Percentiles rank a stretch among this genome's conserved stretches.
Conservation (phyloP, 2,329 filamentous ascomycete species). For the Cladosporium sp. region DNA sequence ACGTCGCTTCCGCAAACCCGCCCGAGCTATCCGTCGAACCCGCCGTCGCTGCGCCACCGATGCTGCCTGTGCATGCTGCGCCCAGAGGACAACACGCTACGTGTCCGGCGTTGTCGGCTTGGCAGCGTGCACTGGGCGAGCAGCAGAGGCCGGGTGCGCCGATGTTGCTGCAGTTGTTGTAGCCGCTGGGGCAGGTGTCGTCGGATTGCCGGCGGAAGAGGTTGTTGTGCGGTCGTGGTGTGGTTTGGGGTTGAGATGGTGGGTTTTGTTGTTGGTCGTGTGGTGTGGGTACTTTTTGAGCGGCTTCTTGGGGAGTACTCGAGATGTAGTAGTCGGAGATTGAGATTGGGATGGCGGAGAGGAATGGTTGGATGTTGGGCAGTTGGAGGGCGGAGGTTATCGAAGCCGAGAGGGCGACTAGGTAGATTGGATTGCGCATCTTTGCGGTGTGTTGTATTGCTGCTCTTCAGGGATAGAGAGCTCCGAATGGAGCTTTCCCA, state of each 20-base stretch:
- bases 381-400: slow-evolving; percentile 23
- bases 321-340: slow-evolving; percentile 22
- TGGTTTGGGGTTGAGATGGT: neutral
- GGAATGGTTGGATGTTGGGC: slow-evolving; percentile 27
- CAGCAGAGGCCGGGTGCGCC: slow-evolving; percentile 55
- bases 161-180: slow-evolving; percentile 49
- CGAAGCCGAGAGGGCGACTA: slow-evolving; percentile 1
- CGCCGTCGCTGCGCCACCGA: slow-evolving; percentile 35
- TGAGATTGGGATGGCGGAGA: slow-evolving; percentile 25
- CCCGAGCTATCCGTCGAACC: slow-evolving; percentile 26
- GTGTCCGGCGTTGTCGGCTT: slow-evolving; percentile 52
- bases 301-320: no score
- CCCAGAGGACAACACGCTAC: slow-evolving; percentile 59
- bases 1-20: slow-evolving; percentile 18
- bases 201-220: slow-evolving; percentile 15
- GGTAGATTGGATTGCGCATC: slow-evolving; percentile 6
- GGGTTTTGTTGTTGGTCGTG: slow-evolving; percentile 19
- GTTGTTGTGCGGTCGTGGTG: neutral
- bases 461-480: neutral
- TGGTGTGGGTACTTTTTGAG: slow-evolving; percentile 14
- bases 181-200: slow-evolving; percentile 48
- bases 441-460: neutral
- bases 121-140: slow-evolving; percentile 49
- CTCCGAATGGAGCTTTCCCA: neutral
- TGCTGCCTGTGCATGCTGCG: slow-evolving; percentile 54